phyloP scores from a whole-genome alignment of 768 basidiomycete genomes.

The Termitomyces titanicus region DNA sequence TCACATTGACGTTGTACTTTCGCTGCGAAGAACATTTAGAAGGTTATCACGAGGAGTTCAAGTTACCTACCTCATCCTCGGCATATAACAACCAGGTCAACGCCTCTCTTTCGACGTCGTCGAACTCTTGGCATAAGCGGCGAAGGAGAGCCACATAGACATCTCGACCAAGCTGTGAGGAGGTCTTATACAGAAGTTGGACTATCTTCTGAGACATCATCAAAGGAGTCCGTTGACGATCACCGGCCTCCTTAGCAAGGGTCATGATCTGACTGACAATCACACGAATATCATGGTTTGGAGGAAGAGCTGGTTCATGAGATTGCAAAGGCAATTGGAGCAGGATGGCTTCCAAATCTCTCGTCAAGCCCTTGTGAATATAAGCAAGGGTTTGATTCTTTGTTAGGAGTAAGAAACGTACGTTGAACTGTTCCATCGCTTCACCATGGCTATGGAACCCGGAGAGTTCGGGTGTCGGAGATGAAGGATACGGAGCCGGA shows the following conservation, averaged over 20 bases:
- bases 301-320: conserved; percentile 60
- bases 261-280: conserved; percentile 80
- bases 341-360: conserved; percentile 81
- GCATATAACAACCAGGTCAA: conserved; percentile 95
- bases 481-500: conserved; percentile 49
- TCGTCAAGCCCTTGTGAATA: conserved; percentile 33
- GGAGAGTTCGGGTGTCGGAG: conserved; percentile 59
- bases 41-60: background rate
- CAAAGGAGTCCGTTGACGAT: conserved; percentile 83
- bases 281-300: conserved; percentile 83
- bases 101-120: conserved; percentile 94
- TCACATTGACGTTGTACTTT: conserved; percentile 94
- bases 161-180: conserved; percentile 82
- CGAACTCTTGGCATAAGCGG: conserved; percentile 83
- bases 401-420: conserved; percentile 29
- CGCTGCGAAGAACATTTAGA: conserved; percentile 48
- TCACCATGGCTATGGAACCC: conserved; percentile 66
- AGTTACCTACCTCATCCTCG: conserved; percentile 79
- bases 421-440: conserved; percentile 85
- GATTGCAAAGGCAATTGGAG: conserved; percentile 70
- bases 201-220: conserved; percentile 97
- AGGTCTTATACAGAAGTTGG: conserved; percentile 89
- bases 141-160: conserved; percentile 89
- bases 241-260: conserved; percentile 74
- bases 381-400: conserved; percentile 2